Conservation (phyloP, 257 asterid genomes). For the Nicotiana tomentosiformis region DNA sequence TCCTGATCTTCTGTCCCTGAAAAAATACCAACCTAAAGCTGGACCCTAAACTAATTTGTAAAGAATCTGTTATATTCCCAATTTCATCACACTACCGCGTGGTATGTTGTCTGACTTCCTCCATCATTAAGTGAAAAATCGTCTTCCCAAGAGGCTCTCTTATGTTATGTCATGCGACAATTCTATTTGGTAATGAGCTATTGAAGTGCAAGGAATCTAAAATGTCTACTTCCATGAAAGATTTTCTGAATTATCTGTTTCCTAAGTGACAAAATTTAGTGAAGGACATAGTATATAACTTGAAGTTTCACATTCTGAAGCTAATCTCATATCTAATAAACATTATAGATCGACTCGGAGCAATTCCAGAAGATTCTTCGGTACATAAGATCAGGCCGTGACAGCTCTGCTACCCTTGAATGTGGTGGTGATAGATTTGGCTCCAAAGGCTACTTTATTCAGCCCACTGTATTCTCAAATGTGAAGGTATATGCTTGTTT, state of each 20-base stretch:
- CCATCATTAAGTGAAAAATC: neutral
- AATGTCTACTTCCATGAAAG: neutral
- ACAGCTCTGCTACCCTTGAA: conserved; percentile 54
- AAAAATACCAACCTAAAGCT: neutral
- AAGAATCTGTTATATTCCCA: neutral
- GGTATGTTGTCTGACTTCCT: neutral
- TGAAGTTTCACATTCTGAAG: neutral
- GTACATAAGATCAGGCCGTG: conserved; percentile 57
- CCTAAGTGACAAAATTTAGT: neutral
- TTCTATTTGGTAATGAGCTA: neutral
- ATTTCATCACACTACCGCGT: neutral
- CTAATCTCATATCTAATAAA: neutral
- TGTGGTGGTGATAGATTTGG: conserved; percentile 71
- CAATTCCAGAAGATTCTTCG: conserved; percentile 66
- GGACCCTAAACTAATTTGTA: neutral
- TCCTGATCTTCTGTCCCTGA: no score
- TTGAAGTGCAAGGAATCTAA: neutral
- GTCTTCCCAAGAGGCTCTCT: neutral
- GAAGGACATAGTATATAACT: neutral
- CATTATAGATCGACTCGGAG: conserved; percentile 49
- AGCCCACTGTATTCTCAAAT: conserved; percentile 75
- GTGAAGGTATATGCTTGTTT: conserved; percentile 44
- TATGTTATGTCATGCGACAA: neutral
- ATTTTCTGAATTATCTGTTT: neutral
- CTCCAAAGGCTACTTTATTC: conserved; percentile 62